A percentile compares a stretch with the other conserved stretches of the same genome.
These are phyloP conservation scores for Wickerhamomyces rabaulensis DNA, from an alignment of 805 yeast genomes.

Conservation along the genomic window DNA sequence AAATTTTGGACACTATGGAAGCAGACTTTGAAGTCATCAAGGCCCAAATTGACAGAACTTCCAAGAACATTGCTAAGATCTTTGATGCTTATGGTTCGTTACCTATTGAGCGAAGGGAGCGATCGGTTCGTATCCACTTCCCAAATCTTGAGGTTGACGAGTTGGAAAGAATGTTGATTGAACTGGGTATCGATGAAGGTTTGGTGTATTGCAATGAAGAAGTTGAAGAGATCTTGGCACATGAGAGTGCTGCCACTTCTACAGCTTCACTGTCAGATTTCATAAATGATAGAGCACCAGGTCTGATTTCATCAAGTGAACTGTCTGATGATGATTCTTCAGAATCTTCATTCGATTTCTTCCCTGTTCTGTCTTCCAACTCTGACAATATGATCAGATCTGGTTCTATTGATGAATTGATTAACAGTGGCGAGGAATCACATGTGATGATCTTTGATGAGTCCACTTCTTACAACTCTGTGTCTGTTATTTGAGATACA, in stretches of 20 bases:
- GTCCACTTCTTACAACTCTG: background rate
- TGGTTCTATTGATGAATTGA: background rate
- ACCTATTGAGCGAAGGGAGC: slow-evolving; percentile 46
- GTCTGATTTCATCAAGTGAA: background rate
- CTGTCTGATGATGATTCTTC: background rate
- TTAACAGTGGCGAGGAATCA: background rate
- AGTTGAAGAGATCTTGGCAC: slow-evolving; percentile 1
- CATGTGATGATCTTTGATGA: background rate
- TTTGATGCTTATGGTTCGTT: slow-evolving; percentile 58
- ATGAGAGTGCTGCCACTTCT: background rate
- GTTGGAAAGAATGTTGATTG: slow-evolving; percentile 52
- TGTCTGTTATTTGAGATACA: background rate
- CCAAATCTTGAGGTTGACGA: slow-evolving; percentile 62
- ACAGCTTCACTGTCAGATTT: background rate
- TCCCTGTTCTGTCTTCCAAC: background rate
- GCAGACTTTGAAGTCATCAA: slow-evolving; percentile 33
- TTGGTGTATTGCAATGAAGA: slow-evolving; percentile 36
- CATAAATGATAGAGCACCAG: background rate
- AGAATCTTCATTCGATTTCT: background rate
- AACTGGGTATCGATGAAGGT: slow-evolving; percentile 56
- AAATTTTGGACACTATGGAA: slow-evolving; percentile 34
- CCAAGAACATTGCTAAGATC: slow-evolving; percentile 37
- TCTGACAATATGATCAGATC: background rate
- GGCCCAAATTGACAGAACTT: slow-evolving; percentile 36
- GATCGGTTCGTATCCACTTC: slow-evolving; percentile 53